phyloP scores from a whole-genome alignment of 805 yeast species.

The Blastobotrys peoriensis region DNA sequence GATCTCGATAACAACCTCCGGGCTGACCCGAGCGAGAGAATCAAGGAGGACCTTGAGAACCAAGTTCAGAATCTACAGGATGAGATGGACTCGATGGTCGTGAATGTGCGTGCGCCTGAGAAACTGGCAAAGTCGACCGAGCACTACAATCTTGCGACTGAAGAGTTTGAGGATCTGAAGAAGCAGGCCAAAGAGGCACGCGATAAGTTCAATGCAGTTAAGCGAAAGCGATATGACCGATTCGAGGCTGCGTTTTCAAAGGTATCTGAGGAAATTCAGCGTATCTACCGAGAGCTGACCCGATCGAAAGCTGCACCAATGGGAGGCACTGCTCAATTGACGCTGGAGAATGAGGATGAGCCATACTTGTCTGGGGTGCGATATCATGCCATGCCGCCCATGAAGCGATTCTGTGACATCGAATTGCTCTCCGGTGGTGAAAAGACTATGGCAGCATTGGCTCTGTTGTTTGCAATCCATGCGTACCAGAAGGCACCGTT shows the following conservation, averaged over 20 bases:
- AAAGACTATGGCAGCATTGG: slow-evolving; percentile 92
- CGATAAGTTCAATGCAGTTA: slow-evolving; percentile 54
- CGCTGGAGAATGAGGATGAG: slow-evolving; percentile 82
- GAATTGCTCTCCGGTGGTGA: slow-evolving; percentile 94
- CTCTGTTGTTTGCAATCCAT: slow-evolving; percentile 84
- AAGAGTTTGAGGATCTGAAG: slow-evolving; percentile 58
- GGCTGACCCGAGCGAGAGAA: slow-evolving; percentile 18
- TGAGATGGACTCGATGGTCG: slow-evolving; percentile 46
- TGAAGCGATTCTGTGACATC: slow-evolving; percentile 89
- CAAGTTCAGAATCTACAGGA: slow-evolving; percentile 24
- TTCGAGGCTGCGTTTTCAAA: slow-evolving; percentile 75
- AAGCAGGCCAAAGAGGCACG: slow-evolving; percentile 50
- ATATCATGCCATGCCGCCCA: slow-evolving; percentile 94
- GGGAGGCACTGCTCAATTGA: slow-evolving; percentile 91
- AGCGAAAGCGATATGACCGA: slow-evolving; percentile 48
- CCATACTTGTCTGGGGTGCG: slow-evolving; percentile 79
- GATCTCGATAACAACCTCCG: slow-evolving; percentile 34
- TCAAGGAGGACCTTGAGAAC: slow-evolving; percentile 22
- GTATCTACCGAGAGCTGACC: slow-evolving; percentile 80
- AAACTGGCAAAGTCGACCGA: slow-evolving; percentile 63
- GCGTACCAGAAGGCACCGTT: slow-evolving; percentile 91
- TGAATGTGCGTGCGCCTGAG: slow-evolving; percentile 77
- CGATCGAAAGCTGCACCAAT: slow-evolving; percentile 61
- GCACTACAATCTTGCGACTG: slow-evolving; percentile 54
- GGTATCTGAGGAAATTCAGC: slow-evolving; percentile 64